A percentile compares a stretch with the other conserved stretches of the same genome.
These are phyloP conservation scores for Kappamyces sp. DNA, from an alignment of 192 early-diverging fungal genomes.

Conservation along the genomic window DNA sequence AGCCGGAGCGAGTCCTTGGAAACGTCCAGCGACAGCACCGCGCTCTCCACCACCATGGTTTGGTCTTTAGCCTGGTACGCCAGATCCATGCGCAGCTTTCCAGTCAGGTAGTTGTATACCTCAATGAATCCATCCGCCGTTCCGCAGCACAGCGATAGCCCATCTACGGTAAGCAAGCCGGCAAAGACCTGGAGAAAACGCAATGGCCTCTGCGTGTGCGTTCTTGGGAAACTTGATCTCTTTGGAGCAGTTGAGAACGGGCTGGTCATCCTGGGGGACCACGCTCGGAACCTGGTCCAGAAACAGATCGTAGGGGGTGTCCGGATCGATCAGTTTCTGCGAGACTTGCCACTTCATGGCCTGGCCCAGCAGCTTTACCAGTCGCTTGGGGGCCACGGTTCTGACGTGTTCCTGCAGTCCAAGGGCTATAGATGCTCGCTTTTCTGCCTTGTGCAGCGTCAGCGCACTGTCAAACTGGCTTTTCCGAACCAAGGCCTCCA, in stretches of 20 bases:
- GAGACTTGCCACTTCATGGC: conserved; percentile 82
- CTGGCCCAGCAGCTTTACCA: conserved; percentile 81
- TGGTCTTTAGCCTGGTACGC: conserved; percentile 81
- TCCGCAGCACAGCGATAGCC: conserved; percentile 79
- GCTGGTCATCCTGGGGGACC: conserved; percentile 65
- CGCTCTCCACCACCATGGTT: conserved; percentile 81
- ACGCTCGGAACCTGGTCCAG: conserved; percentile 57
- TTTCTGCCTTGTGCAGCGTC: conserved; percentile 31
- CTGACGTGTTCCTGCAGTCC: conserved; percentile 45
- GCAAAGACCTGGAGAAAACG: conserved; percentile 65
- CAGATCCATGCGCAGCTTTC: conserved; percentile 81
- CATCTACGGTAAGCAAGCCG: conserved; percentile 18
- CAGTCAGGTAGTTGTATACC: conserved; percentile 89
- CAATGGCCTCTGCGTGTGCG: conserved; percentile 65
- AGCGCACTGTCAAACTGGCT: no score
- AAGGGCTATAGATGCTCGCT: conserved; percentile 16
- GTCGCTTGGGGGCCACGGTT: conserved; percentile 66
- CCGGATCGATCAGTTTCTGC: conserved; percentile 67
- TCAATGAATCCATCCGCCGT: conserved; percentile 93
- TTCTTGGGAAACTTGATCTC: conserved; percentile 92
- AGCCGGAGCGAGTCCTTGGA: conserved; percentile 72
- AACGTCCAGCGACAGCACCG: conserved; percentile 73
- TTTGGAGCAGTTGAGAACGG: conserved; percentile 62
- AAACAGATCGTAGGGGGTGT: conserved; percentile 75
- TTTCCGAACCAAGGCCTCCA: neutral